phyloP scores from a whole-genome alignment of 306 rosid species.

The Hippophae rhamnoides region DNA sequence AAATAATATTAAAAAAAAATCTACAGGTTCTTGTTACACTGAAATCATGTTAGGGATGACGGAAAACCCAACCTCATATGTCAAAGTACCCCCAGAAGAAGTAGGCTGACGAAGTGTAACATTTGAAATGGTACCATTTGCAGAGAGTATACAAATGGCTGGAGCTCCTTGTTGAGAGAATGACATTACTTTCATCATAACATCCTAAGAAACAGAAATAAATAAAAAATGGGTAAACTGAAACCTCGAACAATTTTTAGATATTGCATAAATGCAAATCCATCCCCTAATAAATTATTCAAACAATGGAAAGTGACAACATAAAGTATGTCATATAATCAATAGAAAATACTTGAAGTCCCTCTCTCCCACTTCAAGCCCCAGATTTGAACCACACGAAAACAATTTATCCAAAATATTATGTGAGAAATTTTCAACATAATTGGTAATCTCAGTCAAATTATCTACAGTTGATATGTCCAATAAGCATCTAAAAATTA shows the following conservation, averaged over 20 bases:
- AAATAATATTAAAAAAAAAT: not conserved
- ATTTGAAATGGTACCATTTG: slow-evolving; percentile 81
- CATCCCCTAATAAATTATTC: too few relatives aligned
- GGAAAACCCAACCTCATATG: slow-evolving; percentile 60
- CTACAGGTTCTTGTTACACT: not conserved
- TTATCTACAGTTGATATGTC: too few relatives aligned
- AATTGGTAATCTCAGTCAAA: too few relatives aligned
- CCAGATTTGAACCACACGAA: too few relatives aligned
- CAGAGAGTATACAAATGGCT: slow-evolving; percentile 87
- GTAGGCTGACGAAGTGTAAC: slow-evolving; percentile 92
- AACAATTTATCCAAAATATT: too few relatives aligned
- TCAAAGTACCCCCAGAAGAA: slow-evolving; percentile 92
- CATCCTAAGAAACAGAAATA: slow-evolving; percentile 41
- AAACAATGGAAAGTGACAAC: too few relatives aligned
- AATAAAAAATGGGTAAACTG: not conserved
- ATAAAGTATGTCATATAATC: too few relatives aligned
- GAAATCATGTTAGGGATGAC: slow-evolving; percentile 1
- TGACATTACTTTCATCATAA: slow-evolving; percentile 83
- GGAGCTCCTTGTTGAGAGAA: slow-evolving; percentile 97
- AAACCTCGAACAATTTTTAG: not conserved
- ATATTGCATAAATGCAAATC: not conserved
- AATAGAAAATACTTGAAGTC: too few relatives aligned
- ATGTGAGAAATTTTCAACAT: too few relatives aligned
- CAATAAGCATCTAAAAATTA: too few relatives aligned
- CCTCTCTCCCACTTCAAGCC: too few relatives aligned